phyloP scores from a whole-genome alignment of 768 basidiomycete genomes.

The Scleroderma bovista region DNA sequence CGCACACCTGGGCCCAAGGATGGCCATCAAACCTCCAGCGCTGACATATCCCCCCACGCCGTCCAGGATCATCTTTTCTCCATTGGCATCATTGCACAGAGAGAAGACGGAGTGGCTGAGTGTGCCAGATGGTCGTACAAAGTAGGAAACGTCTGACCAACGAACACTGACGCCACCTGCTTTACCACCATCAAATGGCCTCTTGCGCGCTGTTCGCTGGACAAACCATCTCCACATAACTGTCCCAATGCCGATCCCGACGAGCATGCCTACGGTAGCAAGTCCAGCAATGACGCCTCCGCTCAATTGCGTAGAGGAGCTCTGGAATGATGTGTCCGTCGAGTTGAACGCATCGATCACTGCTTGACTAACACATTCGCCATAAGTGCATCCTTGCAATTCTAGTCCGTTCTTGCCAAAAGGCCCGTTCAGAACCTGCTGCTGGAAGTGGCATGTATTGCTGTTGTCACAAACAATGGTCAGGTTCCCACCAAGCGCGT shows the following conservation, averaged over 20 bases:
- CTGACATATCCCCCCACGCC: constrained; percentile 62
- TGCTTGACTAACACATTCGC: constrained; percentile 83
- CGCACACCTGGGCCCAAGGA: constrained; percentile 89
- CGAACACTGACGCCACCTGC: constrained; percentile 56
- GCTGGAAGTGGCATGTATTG: constrained; percentile 72
- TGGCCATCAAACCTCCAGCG: constrained; percentile 84
- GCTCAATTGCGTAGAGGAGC: constrained; percentile 45
- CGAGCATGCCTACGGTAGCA: constrained; percentile 70
- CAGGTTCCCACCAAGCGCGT: constrained; percentile 59
- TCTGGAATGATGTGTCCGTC: constrained; percentile 26
- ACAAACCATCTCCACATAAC: constrained; percentile 55
- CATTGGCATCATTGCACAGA: constrained; percentile 1
- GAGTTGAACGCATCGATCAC: constrained; percentile 58
- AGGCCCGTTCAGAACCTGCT: constrained; percentile 54
- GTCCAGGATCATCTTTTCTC: constrained; percentile 62
- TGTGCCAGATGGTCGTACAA: constrained; percentile 35
- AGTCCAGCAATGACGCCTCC: constrained; percentile 89
- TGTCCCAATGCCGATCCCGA: constrained; percentile 52
- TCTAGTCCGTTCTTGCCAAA: constrained; percentile 74
- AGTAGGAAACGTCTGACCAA: constrained; percentile 68
- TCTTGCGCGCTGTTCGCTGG: constrained; percentile 58
- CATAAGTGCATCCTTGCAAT: constrained; percentile 71
- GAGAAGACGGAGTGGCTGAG: background rate
- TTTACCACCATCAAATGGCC: constrained; percentile 32
- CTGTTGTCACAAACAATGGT: constrained; percentile 61